Base-by-base conservation (phyloP, 306 rosid species). In the Lathyrus aphaca region DNA sequence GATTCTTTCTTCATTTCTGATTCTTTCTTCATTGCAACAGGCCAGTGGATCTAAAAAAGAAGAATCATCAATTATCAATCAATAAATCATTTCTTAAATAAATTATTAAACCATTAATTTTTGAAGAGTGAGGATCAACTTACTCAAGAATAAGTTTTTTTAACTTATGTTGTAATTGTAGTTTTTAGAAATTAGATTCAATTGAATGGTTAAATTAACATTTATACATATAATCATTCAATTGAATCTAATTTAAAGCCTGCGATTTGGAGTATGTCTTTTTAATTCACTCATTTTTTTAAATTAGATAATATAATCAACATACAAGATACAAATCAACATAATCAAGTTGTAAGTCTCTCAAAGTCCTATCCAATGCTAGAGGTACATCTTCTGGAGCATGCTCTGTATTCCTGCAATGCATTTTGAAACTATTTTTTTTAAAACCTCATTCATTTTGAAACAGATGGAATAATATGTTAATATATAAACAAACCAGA, bases 321-420 rank as follows among this genome's bases (percentile, higher is more conserved):
- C 92, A 48, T 87, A 92, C 96, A 44, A 92, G 95, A 79, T 92
- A 92, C 68, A 89, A 73, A 76, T 89, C 98, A 39, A 89, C 48
- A 80, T 89, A 92, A 64, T 87, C 92, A 53, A 92, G 91, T 74
- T 89, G 95, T 80, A 92, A 80, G 70, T 92, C 90, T 29, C 13
- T 45, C 85, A 92, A 69, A 69, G 96, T 92, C 76, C 85, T 73
- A 49, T 82, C 84, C 82, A 92, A 46, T 29, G 96, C 98, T 40
- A 38, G 60, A 4, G 88, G 87, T 13, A 87, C 96, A 71, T 87
- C 92, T 78, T 89, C 96, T 10, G 92, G 89, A 23, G 87, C 96
- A 77, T 89, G 96, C 75, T 87, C 88, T 30, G 82, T 61, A 69
- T 74, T 64, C 98, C 98, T 92, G 84, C 32, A 70, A 5, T 44